These are phyloP conservation scores for Globisporangium barbulae DNA, from an alignment of 352 stramenopile species.

Conservation along the genomic window DNA sequence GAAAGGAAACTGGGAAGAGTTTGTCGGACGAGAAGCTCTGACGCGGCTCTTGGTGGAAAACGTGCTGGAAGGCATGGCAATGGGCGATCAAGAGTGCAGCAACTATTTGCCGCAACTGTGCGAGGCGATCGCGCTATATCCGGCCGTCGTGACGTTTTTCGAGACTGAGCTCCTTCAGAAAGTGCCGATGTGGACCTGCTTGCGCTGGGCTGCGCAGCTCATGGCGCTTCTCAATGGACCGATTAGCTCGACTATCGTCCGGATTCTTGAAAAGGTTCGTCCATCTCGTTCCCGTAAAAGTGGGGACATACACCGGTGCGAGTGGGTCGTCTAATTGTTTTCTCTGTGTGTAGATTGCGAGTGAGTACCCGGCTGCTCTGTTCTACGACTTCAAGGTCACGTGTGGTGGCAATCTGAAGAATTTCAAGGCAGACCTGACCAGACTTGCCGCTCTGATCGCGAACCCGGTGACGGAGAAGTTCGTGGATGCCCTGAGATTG, in stretches of 20 bases:
- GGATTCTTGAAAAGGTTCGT: conserved; percentile 72
- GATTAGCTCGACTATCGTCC: conserved; percentile 53
- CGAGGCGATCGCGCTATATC: conserved; percentile 53
- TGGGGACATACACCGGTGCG: not conserved
- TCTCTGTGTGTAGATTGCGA: conserved; percentile 46
- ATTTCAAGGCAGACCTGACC: conserved; percentile 45
- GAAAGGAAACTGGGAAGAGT: conserved; percentile 29
- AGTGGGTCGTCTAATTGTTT: conserved; percentile 1
- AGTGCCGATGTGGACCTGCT: conserved; percentile 75
- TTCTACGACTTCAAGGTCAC: conserved; percentile 86
- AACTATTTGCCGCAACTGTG: conserved; percentile 78
- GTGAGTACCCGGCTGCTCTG: conserved; percentile 64
- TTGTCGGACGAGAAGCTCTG: conserved; percentile 39
- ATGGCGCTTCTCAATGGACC: conserved; percentile 63
- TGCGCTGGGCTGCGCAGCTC: conserved; percentile 75
- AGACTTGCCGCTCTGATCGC: conserved; percentile 45
- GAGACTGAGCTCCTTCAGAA: conserved; percentile 38
- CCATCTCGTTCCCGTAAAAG: not conserved
- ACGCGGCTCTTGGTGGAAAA: conserved; percentile 51
- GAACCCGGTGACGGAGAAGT: conserved; percentile 81
- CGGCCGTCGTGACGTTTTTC: conserved; percentile 41
- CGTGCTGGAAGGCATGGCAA: conserved; percentile 60
- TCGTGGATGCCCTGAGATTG: conserved; percentile 71
- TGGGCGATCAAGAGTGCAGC: conserved; percentile 56
- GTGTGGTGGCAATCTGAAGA: conserved; percentile 28